Percentiles rank a stretch among this genome's conserved stretches.
Evolutionary conservation across 2,329 filamentous ascomycete genomes (phyloP).

Genomic region (Penicillium griseofulvum): DNA sequence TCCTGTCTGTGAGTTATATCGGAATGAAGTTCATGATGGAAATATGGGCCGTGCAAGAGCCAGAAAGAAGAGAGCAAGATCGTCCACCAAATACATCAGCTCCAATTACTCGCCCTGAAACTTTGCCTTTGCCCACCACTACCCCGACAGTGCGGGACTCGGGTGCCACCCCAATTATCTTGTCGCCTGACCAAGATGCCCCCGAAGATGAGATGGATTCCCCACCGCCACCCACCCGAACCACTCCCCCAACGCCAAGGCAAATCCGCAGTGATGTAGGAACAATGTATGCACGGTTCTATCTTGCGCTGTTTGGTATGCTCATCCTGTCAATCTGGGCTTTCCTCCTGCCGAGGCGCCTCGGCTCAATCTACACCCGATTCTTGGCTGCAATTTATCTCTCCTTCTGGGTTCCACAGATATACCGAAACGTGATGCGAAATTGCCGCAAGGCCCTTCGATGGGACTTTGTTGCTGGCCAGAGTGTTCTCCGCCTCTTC

Average conservation of each 20-base stretch:
- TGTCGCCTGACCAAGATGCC: constrained; percentile 59
- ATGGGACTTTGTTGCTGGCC: constrained; percentile 86
- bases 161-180: constrained; percentile 56
- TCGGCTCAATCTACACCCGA: constrained; percentile 58
- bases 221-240: constrained; percentile 31
- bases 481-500: constrained; percentile 72
- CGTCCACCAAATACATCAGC: constrained; percentile 27
- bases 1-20: constrained; percentile 61
- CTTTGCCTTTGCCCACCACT: constrained; percentile 53
- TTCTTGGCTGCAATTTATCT: constrained; percentile 70
- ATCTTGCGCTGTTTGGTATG: constrained; percentile 56
- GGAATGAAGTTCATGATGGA: constrained; percentile 66
- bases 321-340: constrained; percentile 61
- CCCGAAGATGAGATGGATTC: constrained; percentile 38
- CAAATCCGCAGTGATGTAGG: constrained; percentile 51
- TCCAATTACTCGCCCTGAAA: constrained; percentile 31
- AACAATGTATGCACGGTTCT: constrained; percentile 61
- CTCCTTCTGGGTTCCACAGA: constrained; percentile 90
- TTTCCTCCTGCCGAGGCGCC: constrained; percentile 53
- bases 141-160: constrained; percentile 44
- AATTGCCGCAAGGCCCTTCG: constrained; percentile 89
- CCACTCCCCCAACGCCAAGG: constrained; percentile 33
- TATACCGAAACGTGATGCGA: constrained; percentile 81
- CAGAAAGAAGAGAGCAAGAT: constrained; percentile 39
- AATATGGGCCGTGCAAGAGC: constrained; percentile 62